phyloP scores from a whole-genome alignment of 805 yeast genomes.

The Blastobotrys robertii region DNA sequence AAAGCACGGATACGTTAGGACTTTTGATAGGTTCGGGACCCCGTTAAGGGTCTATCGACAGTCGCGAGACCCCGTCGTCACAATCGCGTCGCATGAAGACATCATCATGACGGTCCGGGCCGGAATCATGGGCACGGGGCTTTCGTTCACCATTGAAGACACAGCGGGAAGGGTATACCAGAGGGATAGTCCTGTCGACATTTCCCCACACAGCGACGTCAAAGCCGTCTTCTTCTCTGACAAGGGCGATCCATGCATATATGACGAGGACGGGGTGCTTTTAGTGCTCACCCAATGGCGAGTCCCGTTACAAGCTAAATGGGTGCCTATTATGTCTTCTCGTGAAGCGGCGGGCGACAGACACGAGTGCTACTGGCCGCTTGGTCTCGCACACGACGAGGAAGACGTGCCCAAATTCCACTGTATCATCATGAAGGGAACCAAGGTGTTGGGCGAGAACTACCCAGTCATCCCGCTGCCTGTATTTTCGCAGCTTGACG shows the following conservation, averaged over 20 bases:
- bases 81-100: slow-evolving; percentile 54
- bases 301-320: slow-evolving; percentile 59
- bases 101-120: slow-evolving; percentile 45
- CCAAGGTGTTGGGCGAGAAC: slow-evolving; percentile 20
- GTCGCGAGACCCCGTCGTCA: slow-evolving; percentile 61
- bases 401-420: slow-evolving; percentile 35
- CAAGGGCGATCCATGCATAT: slow-evolving; percentile 83
- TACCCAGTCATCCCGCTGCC: slow-evolving; percentile 83
- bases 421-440: slow-evolving; percentile 67
- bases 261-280: slow-evolving; percentile 68
- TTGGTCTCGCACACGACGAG: slow-evolving; percentile 57
- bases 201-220: slow-evolving; percentile 31
- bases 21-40: slow-evolving; percentile 63
- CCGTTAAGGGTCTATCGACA: slow-evolving; percentile 49
- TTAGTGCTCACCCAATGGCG: slow-evolving; percentile 73
- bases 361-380: slow-evolving; percentile 75
- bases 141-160: slow-evolving; percentile 42
- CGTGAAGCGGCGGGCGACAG: slow-evolving; percentile 25
- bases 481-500: slow-evolving; percentile 66
- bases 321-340: slow-evolving; percentile 78
- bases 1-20: slow-evolving; percentile 62
- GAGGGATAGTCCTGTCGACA: slow-evolving; percentile 24
- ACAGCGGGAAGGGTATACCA: slow-evolving; percentile 32
- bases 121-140: slow-evolving; percentile 21
- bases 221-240: slow-evolving; percentile 76